Percentiles rank a stretch among this genome's conserved stretches.
Conservation (phyloP, 192 early-diverging fungal genomes). For the Rhizophagus sp. region DNA sequence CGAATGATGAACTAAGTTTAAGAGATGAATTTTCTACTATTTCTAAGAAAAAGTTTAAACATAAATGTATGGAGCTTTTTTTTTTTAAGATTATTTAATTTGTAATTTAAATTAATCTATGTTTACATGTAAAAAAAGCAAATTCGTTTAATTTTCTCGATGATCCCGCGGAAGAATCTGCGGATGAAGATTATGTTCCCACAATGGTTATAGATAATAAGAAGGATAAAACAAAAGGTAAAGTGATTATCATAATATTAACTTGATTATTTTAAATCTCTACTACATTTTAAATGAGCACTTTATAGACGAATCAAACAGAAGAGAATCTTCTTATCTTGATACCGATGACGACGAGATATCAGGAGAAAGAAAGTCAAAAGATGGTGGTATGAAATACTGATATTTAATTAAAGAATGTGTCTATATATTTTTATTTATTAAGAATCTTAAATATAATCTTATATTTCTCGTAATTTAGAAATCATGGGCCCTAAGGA, state of each 20-base stretch:
- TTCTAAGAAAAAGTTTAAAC: neutral
- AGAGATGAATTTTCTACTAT: neutral
- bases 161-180: neutral
- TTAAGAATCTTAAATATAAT: too few species aligned
- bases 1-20: neutral
- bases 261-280: neutral
- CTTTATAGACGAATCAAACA: neutral
- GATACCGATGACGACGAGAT: neutral
- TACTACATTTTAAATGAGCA: neutral
- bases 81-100: neutral
- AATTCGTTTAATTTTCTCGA: neutral
- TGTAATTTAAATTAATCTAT: neutral
- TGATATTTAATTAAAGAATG: too few species aligned
- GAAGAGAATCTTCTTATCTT: neutral
- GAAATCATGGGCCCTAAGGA: neutral
- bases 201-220: neutral
- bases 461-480: too few species aligned
- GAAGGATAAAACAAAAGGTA: neutral
- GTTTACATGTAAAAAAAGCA: neutral
- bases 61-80: neutral
- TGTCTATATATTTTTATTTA: too few species aligned
- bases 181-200: neutral
- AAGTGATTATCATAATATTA: neutral
- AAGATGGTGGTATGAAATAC: neutral
- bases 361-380: neutral